Percentiles rank a stretch among this genome's conserved stretches.
Evolutionary conservation across 768 basidiomycete genomes (phyloP).

Genomic region (Panus rudis): DNA sequence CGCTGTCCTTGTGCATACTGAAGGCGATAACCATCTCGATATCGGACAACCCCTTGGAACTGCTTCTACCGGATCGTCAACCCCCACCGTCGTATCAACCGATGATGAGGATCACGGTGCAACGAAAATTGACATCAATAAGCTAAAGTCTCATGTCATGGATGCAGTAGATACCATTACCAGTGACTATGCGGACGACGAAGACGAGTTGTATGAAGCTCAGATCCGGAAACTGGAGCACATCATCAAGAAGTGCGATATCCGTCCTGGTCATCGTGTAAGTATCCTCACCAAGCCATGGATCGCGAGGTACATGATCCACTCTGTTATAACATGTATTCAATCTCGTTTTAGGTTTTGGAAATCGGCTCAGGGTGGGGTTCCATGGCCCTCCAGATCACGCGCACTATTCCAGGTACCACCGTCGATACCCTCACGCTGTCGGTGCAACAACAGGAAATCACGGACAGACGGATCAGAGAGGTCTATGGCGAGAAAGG

Average conservation of each 20-base stretch:
- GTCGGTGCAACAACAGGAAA: slow-evolving; percentile 53
- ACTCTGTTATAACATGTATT: background rate
- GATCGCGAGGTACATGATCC: background rate
- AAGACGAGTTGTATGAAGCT: slow-evolving; percentile 18
- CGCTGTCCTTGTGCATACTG: too few species aligned
- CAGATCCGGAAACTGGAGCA: slow-evolving; percentile 52
- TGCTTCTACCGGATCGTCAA: slow-evolving; percentile 9
- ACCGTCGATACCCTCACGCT: slow-evolving; percentile 69
- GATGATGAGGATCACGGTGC: background rate
- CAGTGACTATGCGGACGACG: background rate
- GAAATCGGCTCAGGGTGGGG: slow-evolving; percentile 83
- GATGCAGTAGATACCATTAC: slow-evolving; percentile 1
- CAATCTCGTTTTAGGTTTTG: slow-evolving; percentile 32
- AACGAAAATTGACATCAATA: too few species aligned
- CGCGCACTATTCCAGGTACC: slow-evolving; percentile 45
- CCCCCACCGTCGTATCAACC: background rate
- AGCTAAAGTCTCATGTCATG: too few species aligned
- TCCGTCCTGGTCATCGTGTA: slow-evolving; percentile 39
- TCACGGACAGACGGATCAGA: slow-evolving; percentile 17
- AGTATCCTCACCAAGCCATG: slow-evolving; percentile 10
- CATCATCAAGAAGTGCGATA: slow-evolving; percentile 58
- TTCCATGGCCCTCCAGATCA: slow-evolving; percentile 59
- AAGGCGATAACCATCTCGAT: too few species aligned
- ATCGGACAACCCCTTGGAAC: too few species aligned
- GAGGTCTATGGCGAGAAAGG: slow-evolving; percentile 6